Base-by-base conservation (phyloP, 1,284 basidiomycete genomes). In the Heterobasidion irregulare region DNA sequence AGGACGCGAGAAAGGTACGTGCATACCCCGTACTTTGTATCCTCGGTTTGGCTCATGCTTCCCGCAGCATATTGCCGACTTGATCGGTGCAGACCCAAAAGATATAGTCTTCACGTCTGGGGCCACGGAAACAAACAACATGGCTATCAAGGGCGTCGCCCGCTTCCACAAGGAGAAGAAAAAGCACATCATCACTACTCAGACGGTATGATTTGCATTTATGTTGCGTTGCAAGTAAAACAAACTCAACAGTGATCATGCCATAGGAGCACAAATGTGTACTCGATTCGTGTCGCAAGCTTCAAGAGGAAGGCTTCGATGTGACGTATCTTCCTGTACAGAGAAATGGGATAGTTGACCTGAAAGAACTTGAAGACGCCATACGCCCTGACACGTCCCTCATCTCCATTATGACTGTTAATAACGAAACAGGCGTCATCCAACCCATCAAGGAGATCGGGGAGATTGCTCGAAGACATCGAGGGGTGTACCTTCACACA, bases 351-450 rank as follows among this genome's bases (percentile, higher is more conserved):
- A 69, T 98, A 48, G 75, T 99, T 61, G 82, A 84, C 51, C 73
- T 98, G 47, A 73, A 84, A 47, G 82, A 83, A 19, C 80, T 98
- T 43, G 88, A 92, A 66, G 79, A 77, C 2, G 86, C 94, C 34
- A 91, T 98, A 53, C 84, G 92, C 50, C 92, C 93, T 16, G 89
- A 92, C 64, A 91, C 95, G 0, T 87, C 86, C 6, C 73, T 98
- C 8, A 86, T 98, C 45, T 97, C 95, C 9, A 89, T 99, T 69
- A 99, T 99, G 97, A 84, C 92, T 3, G 96, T 99, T 59, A 99
- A 99, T 77, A 99, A 99, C 73, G 97, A 99, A 75, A 99, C 95
- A 7, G 97, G 97, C 50, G 95, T 98, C 59, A 97, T 99, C 59
- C 97, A 99, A 68, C 97, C 97, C 1, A 81, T 99, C 59, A 90